Base-by-base conservation (phyloP, 2,329 filamentous ascomycete genomes). In the Lasiodiplodia sp. region DNA sequence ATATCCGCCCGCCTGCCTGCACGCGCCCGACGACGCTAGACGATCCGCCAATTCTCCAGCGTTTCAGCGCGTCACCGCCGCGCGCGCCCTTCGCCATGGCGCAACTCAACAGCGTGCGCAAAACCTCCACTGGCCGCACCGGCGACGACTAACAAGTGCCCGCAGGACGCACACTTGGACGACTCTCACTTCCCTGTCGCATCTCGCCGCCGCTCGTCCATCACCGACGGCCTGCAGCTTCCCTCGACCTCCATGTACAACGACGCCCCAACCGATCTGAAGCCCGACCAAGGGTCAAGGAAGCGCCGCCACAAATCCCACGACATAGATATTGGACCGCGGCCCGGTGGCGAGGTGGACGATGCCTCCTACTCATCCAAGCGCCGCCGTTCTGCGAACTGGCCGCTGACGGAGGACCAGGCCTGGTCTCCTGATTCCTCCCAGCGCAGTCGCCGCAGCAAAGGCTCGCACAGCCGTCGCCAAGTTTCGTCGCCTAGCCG, bases 401-500 rank as follows among this genome's bases (percentile, higher is more conserved):
- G 71, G 71, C 70, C 71, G 44, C 55, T 69, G 44, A 66, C 69
- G 8, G 60, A 67, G 34, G 66, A 65, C 21, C 40, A 58, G 28
- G 38, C 65, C 11, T 25, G 31, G n/a, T 57, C 62, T 16, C 51
- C 60, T 53, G 60, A 68, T 58, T 53, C 51, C 11, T 62, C 51
- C 16, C 51, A 63, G 47, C 51, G 52, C 58, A 68, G 67, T 25
- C 57, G 67, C 37, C 37, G 38, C 49, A 52, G 49, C 49, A 68
- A 60, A 37, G 49, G 44, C 38, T 68, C 67, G 51, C 58, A 52
- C 57, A 49, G 3, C 49, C 67, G 67, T 28, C 67, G 67, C 58
- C 57, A 56, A 23, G 58, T 68, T 11, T 52, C 47, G 6, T 68
- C 67, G 77, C 81, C 70, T 3, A 80, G 72, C 83, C 88, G 82